Conservation (phyloP, 1,284 basidiomycete genomes). For the Moesziomyces antarcticus region DNA sequence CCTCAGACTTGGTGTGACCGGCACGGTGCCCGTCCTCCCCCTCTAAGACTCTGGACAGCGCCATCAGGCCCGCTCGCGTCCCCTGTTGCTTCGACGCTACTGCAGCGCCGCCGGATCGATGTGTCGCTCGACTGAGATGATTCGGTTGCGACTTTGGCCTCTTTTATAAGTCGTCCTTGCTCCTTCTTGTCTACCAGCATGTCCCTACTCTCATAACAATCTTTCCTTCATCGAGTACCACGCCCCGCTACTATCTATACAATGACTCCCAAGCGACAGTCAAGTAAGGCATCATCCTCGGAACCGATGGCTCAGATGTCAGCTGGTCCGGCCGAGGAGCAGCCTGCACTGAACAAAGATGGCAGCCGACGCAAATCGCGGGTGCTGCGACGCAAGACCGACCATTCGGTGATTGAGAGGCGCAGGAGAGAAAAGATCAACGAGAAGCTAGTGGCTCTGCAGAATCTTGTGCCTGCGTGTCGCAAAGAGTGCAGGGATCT, state of each 20-base stretch:
- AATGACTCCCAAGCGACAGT: too few species aligned
- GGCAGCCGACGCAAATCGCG: conserved; percentile 53
- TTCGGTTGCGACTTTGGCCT: too few species aligned
- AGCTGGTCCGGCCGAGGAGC: conserved; percentile 9
- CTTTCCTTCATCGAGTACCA: too few species aligned
- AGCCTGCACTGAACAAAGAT: conserved; percentile 34
- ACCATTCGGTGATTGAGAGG: conserved; percentile 66
- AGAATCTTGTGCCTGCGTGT: conserved; percentile 62
- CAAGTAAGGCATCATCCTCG: neutral
- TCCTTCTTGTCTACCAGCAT: too few species aligned
- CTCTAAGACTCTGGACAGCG: neutral
- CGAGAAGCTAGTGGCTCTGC: conserved; percentile 62
- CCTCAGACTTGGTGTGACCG: conserved; percentile 14
- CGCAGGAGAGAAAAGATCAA: conserved; percentile 67
- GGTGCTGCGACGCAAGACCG: conserved; percentile 62
- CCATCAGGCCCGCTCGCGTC: too few species aligned
- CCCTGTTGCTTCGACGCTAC: too few species aligned
- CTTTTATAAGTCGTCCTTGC: too few species aligned
- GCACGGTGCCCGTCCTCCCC: conserved; percentile 18
- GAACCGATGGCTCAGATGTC: neutral
- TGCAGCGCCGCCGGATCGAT: too few species aligned
- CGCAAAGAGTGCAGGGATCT: conserved; percentile 58
- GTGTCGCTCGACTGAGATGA: too few species aligned
- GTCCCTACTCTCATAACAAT: too few species aligned
- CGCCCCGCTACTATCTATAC: too few species aligned